Conservation (phyloP, 2,329 filamentous ascomycete genomes). For the Penicillium decumbens region DNA sequence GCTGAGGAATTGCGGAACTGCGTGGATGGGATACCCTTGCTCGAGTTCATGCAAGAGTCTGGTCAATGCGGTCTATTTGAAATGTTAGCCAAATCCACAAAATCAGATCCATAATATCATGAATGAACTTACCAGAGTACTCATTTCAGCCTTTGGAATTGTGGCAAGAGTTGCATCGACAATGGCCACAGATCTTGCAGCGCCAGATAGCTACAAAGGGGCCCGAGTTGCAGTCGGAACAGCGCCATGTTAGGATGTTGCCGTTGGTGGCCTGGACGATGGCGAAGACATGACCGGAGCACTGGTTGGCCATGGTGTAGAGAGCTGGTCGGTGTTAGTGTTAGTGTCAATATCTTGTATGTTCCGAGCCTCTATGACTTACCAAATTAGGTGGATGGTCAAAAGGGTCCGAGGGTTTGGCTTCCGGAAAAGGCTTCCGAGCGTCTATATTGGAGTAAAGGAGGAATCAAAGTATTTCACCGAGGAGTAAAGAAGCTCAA, state of each 20-base stretch:
- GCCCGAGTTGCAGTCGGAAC: slow-evolving; percentile 41
- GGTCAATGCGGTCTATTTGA: slow-evolving; percentile 1
- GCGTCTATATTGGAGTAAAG: background rate
- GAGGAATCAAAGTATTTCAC: background rate
- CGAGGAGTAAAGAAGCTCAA: background rate
- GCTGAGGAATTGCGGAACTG: background rate
- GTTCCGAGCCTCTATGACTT: slow-evolving; percentile 16
- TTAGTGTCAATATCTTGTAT: background rate
- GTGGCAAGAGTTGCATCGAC: slow-evolving; percentile 41
- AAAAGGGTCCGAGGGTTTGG: slow-evolving; percentile 18
- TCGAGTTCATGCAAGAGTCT: slow-evolving; percentile 10
- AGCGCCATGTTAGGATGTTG: slow-evolving; percentile 43
- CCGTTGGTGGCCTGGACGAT: slow-evolving; percentile 41
- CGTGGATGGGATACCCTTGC: slow-evolving; percentile 14
- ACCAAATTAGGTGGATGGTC: slow-evolving; percentile 15
- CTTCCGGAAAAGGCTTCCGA: slow-evolving; percentile 14
- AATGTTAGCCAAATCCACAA: background rate
- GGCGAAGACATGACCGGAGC: slow-evolving; percentile 37
- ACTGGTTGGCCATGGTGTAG: slow-evolving; percentile 37
- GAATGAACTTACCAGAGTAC: background rate
- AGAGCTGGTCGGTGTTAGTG: background rate
- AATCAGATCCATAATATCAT: background rate
- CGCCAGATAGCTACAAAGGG: slow-evolving; percentile 42
- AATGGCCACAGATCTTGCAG: slow-evolving; percentile 42
- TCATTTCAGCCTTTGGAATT: slow-evolving; percentile 29